These are phyloP conservation scores for Hymenoscyphus occultus DNA, from an alignment of 2,329 filamentous ascomycete species.

Conservation along the genomic window DNA sequence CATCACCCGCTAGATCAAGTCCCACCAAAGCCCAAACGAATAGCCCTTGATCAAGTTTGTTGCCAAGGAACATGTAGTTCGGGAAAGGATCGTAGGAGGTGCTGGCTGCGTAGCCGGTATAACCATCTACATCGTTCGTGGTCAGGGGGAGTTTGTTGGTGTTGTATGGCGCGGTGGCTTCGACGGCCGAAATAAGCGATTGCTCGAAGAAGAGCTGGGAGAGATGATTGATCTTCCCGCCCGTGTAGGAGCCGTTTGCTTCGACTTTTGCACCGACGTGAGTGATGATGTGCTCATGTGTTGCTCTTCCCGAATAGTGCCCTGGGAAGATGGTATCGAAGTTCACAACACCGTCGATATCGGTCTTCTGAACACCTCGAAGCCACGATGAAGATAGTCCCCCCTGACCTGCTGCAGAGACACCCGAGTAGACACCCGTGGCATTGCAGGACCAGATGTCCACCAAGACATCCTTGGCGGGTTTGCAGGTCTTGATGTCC, in stretches of 20 bases:
- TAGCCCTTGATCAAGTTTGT: slow-evolving; percentile 49
- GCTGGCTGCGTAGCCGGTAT: slow-evolving; percentile 31
- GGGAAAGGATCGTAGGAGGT: slow-evolving; percentile 51
- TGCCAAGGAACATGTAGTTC: slow-evolving; percentile 57
- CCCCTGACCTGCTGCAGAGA: slow-evolving; percentile 13
- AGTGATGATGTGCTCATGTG: slow-evolving; percentile 21
- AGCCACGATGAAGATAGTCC: slow-evolving; percentile 8
- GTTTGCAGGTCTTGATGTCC: slow-evolving; percentile 52
- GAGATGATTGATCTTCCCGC: slow-evolving; percentile 34
- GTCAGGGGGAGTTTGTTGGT: slow-evolving; percentile 39
- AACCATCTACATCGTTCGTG: slow-evolving; percentile 11
- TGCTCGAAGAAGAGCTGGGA: slow-evolving; percentile 63
- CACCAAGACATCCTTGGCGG: slow-evolving; percentile 46
- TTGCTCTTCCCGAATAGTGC: slow-evolving; percentile 47
- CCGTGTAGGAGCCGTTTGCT: slow-evolving; percentile 13
- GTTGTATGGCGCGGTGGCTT: slow-evolving; percentile 47
- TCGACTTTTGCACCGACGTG: slow-evolving; percentile 10
- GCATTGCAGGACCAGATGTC: slow-evolving; percentile 47
- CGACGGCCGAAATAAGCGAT: slow-evolving; percentile 52
- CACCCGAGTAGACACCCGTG: slow-evolving; percentile 19
- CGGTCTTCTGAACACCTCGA: slow-evolving; percentile 42
- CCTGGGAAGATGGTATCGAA: slow-evolving; percentile 45
- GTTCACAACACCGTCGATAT: slow-evolving; percentile 40
- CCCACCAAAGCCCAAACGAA: slow-evolving; percentile 54
- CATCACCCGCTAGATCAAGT: slow-evolving; percentile 20